Conservation (phyloP, 2,329 filamentous ascomycete species). For the Pseudopithomyces maydicus region DNA sequence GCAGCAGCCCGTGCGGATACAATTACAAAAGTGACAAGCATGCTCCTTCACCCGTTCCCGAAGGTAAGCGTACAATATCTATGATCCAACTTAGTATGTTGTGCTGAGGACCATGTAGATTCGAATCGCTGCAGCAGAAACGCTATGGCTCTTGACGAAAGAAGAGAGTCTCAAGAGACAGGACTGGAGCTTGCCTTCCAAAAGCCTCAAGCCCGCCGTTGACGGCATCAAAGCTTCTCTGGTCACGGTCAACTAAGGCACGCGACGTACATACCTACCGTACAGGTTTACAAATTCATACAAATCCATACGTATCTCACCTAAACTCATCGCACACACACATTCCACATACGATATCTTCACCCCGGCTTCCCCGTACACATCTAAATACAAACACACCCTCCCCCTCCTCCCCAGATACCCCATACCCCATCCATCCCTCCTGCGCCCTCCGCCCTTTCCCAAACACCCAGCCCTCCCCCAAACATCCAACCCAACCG, state of each 20-base stretch:
- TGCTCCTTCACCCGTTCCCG: slow-evolving; percentile 84
- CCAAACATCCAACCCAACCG: no score
- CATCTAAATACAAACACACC: no score
- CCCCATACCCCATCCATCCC: no score
- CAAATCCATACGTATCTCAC: no score
- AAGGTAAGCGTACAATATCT: slow-evolving; percentile 53
- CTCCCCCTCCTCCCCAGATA: no score
- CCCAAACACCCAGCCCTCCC: no score
- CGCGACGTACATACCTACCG: background rate
- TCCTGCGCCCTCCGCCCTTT: no score
- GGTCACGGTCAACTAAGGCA: background rate
- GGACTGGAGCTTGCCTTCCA: slow-evolving; percentile 43
- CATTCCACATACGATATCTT: no score
- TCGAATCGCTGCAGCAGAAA: slow-evolving; percentile 48
- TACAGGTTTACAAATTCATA: no score
- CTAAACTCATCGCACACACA: no score
- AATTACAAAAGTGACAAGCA: slow-evolving; percentile 69
- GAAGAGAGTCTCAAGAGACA: slow-evolving; percentile 41
- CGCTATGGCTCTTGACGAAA: slow-evolving; percentile 44
- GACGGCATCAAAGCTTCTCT: slow-evolving; percentile 26
- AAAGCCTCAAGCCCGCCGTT: slow-evolving; percentile 37
- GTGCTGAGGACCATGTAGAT: slow-evolving; percentile 27
- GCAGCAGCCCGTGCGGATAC: slow-evolving; percentile 60
- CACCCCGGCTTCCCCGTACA: no score
- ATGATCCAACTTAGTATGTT: background rate